Base-by-base conservation (phyloP, 108 stramenopile genomes). In the Nitzschia inconspicua region DNA sequence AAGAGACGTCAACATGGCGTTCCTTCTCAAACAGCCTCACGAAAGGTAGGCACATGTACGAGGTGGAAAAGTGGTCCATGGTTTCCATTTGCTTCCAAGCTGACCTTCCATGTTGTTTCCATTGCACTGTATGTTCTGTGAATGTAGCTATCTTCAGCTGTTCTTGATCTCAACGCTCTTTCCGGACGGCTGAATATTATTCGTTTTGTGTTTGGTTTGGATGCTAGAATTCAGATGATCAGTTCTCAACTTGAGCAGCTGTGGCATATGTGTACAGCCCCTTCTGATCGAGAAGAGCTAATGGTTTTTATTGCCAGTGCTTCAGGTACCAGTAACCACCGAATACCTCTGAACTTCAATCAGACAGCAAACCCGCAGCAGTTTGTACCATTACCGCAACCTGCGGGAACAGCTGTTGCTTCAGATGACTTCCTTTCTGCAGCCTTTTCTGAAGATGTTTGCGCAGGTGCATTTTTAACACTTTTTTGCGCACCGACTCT, bases 251-350 rank as follows among this genome's bases (percentile, higher is more conserved):
- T 95, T 23, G 49, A 82, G 9, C 55, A 56, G 8, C 61, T 91
- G 9, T 95, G 94, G 94, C 66, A 76, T 6, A 72, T 90, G 16
- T 91, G 89, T 55, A 64, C 43, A 14, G 37, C 42, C 9, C 80
- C 85, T 2, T n/a, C 40, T 7, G 90, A 94, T 69, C 56, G 78
- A 49, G 93, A 94, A 59, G 77, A 80, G 14, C 47, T 86, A 14
- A 91, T 95, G 84, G 59, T 75, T 2, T 95, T 95, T 44, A 68
- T 95, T 31, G 82, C 90, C 6, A 78, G 68, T 37, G 79, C 85
- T 3, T 89, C 89, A 0, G 58, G 58, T 44, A 53, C 57, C 1
- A 69, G 73, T 32, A 49, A 51, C 28, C 26, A 41, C 22, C 32
- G 34, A 16, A 50, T 19, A 18, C 3, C 42, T 8, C 24, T n/a